Base-by-base conservation (phyloP, 2,329 filamentous ascomycete genomes). In the Periconia digitata region DNA sequence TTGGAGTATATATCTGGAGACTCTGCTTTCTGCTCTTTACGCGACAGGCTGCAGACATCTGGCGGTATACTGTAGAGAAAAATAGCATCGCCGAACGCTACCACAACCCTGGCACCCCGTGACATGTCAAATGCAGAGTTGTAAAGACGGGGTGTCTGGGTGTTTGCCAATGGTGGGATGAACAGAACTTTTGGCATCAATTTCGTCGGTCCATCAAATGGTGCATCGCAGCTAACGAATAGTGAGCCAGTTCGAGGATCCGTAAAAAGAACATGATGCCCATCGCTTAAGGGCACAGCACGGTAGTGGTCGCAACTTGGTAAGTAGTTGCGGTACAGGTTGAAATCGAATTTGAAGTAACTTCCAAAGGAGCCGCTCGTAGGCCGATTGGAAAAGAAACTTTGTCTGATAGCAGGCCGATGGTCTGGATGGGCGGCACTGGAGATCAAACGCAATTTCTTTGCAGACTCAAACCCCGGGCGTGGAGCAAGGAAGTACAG, bases 211-310 rank as follows among this genome's bases (percentile, higher is more conserved):
- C 82, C 81, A 23, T 74, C 74, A 16, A 82, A 70, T 1, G 83
- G 81, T 0, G 81, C 79, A 70, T 87, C 82, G 39, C 76, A 82
- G 3, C 85, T 85, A 15, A 89, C 69, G 51, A 79, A 85, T 6
- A 88, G 74, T 8, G 76, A 66, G 8, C 76, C 78, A 1, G 76
- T 80, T 10, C 67, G 66, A 4, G 84, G 83, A 59, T 87, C 84
- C 6, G 82, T 82, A 62, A 86, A 87, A 5, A 87, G 67, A 29
- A 88, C 74, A 56, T 87, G 83, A 47, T 80, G 72, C 1, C 85
- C 84, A 62, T 88, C 85, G 51, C 82, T 85, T 34, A 88, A 64
- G 3, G 85, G 85, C 12, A 86, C 70, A 2, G 84, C 84, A 39
- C 38, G 79, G 58, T 84, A 86, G 57, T 87, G 83, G 58, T 86